Evolutionary conservation across 805 yeast genomes (phyloP), one percentile per base, ranked within the genome.

Genomic region (Candida vaughaniae): DNA sequence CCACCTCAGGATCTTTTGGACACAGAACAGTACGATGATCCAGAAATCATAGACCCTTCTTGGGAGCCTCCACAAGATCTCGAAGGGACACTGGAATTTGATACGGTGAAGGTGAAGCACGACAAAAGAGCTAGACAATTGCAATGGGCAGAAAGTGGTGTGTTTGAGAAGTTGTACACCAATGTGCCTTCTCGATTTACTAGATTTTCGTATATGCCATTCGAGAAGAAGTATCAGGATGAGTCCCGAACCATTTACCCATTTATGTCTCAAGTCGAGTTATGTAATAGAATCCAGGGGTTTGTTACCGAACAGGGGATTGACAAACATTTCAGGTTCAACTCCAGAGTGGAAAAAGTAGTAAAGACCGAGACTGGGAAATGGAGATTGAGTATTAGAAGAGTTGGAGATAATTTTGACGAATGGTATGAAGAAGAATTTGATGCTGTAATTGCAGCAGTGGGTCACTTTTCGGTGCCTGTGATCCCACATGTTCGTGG

Each of bases 391-490:
- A 53, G 60, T 5, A 49, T 64, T 1, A 43, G 51, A 16, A 41
- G 30, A 30, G 41, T 41, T 8, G 40, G 39, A 6, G 31, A 35
- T 2, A 42, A 36, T 10, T 29, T 29, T 7, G 69, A 41, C 42
- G 42, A 46, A 22, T 73, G 78, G 78, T 73, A 73, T 42, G 53
- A 47, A 17, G 74, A 74, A 36, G 53, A 52, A 22, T 78, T 69
- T 45, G 90, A 84, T 52, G 84, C 78, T 6, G 75, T 84, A 5
- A 75, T 78, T 3, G 55, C 82, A 7, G 83, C 87, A 5, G 62
- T 75, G 6, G 93, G 93, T 1, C 78, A 78, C 41, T 81, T 73
- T 53, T 75, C 80, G 31, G 63, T 72, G 18, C 91, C 93, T 1
- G 68, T 52, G 45, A 57, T 77, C 33, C 91, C 93, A 1, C 59